Base-by-base conservation (phyloP, 108 stramenopile genomes). In the Skeletonema potamos region DNA sequence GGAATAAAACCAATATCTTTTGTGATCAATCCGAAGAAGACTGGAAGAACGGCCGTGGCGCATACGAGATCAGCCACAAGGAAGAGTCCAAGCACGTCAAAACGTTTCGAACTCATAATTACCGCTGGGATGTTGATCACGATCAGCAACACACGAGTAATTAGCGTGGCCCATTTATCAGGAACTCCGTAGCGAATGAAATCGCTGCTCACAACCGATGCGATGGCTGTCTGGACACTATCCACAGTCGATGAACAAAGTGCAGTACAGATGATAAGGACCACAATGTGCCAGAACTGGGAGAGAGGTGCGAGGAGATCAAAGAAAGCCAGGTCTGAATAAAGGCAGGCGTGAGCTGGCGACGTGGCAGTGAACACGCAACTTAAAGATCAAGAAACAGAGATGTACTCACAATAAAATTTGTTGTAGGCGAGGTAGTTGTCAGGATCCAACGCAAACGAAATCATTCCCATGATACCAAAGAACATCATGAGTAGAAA, bases 401-500 rank as follows among this genome's bases (percentile, higher is more conserved):
- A 26, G 26, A 0, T 24, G 6, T 55, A 43, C 77, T 78, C 65
- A 66, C 68, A 91, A 37, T 79, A 64, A 29, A 68, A 91, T 63
- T 89, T 91, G 34, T 86, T 82, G 51, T 65, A 84, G 65, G 68
- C 74, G 39, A 85, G 78, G 62, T 85, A 91, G 18, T 81, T 70
- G 24, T 62, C 65, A 18, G 90, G 88, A 64, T 91, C 87, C 33
- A 86, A 84, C 58, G 90, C 87, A 77, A 86, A 89, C 11, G 86
- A 81, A 69, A 89, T 80, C 87, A 89, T 92, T 10, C 87, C 91
- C 88, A 92, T 92, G 68, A 92, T 76, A 27, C 91, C 91, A 62
- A 92, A 92, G 77, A 92, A 92, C 84, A 88, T 82, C 86, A 92
- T 92, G 64, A 92, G 72, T 9, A 89, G 60, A 62, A 88, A 88